Conservation (phyloP, 2,329 filamentous ascomycete genomes). For the Alternaria sp. region DNA sequence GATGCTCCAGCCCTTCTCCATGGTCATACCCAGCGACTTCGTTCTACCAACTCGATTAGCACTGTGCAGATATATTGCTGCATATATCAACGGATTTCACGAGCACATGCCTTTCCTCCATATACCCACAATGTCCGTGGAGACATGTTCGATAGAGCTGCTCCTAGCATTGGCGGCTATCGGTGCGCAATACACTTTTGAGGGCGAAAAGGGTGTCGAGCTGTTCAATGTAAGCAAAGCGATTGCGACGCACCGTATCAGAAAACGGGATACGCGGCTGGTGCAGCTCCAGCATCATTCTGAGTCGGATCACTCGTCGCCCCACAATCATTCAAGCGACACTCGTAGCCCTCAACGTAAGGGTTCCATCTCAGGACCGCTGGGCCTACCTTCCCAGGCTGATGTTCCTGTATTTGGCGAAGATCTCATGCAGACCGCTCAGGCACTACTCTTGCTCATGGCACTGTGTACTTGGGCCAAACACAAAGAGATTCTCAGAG, state of each 20-base stretch:
- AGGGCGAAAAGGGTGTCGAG: conserved; percentile 59
- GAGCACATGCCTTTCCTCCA: conserved; percentile 69
- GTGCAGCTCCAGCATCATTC: conserved; percentile 34
- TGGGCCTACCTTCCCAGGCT: conserved; percentile 34
- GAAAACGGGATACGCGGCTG: conserved; percentile 56
- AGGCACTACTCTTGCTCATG: conserved; percentile 67
- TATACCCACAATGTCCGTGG: conserved; percentile 68
- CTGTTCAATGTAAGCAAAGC: conserved; percentile 64
- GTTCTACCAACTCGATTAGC: conserved; percentile 73
- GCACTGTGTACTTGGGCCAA: conserved; percentile 66
- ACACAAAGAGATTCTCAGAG: conserved; percentile 62
- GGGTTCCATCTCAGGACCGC: conserved; percentile 31
- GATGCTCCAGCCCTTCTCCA: conserved; percentile 67
- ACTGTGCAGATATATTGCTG: conserved; percentile 71
- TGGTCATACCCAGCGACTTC: conserved; percentile 67
- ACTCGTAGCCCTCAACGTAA: conserved; percentile 23
- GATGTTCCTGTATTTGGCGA: conserved; percentile 23
- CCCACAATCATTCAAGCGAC: conserved; percentile 19
- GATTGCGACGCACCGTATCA: conserved; percentile 60
- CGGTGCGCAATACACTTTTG: conserved; percentile 68
- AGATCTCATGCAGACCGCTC: conserved; percentile 67
- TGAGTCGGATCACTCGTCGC: conserved; percentile 26
- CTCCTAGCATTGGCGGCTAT: conserved; percentile 71
- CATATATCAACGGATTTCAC: conserved; percentile 72
- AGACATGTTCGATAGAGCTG: conserved; percentile 71